phyloP scores from a whole-genome alignment of 306 rosid species.

The Malus asiatica region DNA sequence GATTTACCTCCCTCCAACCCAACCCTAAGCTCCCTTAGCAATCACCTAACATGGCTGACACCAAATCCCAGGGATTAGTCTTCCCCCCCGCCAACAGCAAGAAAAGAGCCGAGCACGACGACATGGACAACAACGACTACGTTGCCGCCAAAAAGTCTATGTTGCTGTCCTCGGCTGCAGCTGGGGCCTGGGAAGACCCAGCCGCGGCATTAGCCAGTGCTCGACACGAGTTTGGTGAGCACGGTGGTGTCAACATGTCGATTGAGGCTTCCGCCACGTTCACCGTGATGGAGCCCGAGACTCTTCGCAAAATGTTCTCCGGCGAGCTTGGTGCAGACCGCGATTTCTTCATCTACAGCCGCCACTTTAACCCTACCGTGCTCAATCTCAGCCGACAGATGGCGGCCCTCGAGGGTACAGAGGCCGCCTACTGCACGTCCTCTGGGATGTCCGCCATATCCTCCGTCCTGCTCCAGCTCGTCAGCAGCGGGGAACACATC shows the following conservation, averaged over 20 bases:
- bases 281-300: conserved; percentile 97
- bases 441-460: conserved; percentile 90
- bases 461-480: conserved; percentile 53
- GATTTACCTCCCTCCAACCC: background rate
- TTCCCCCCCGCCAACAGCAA: conserved; percentile 12
- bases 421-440: conserved; percentile 92
- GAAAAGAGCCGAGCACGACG: conserved; percentile 36
- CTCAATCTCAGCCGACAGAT: conserved; percentile 75
- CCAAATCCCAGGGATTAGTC: conserved; percentile 3
- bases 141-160: conserved; percentile 35
- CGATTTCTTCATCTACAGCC: conserved; percentile 90
- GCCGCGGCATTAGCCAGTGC: conserved; percentile 64
- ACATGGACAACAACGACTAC: conserved; percentile 3
- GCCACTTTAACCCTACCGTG: conserved; percentile 95
- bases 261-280: conserved; percentile 97
- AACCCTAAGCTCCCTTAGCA: background rate
- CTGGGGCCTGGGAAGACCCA: conserved; percentile 32
- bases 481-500: conserved; percentile 56
- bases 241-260: conserved; percentile 98
- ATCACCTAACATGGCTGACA: conserved; percentile 35
- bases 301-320: conserved; percentile 76
- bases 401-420: conserved; percentile 90
- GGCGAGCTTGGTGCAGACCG: conserved; percentile 90
- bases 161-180: background rate
- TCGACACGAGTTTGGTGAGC: conserved; percentile 95